These are phyloP conservation scores for Xylaria hypoxylon DNA, from an alignment of 2,329 filamentous ascomycete species.

Conservation along the genomic window DNA sequence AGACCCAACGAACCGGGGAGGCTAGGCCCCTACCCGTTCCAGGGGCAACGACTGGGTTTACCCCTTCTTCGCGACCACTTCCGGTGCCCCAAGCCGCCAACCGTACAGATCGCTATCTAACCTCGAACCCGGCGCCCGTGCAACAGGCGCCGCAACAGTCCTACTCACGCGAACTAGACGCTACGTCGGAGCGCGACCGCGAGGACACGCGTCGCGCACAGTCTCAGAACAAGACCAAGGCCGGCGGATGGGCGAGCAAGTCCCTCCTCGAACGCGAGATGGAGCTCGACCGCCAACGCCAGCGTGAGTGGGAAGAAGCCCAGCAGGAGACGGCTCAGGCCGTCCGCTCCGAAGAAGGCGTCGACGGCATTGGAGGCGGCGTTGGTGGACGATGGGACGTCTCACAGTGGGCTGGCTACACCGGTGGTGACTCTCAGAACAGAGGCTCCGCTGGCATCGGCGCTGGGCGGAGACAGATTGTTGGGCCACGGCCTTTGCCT, in stretches of 20 bases:
- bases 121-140: conserved; percentile 64
- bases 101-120: conserved; percentile 69
- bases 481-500: conserved; percentile 78
- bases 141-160: conserved; percentile 57
- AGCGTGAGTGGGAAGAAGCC: conserved; percentile 82
- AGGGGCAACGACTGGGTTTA: conserved; percentile 44
- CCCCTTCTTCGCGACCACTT: conserved; percentile 44
- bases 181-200: conserved; percentile 69
- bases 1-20: conserved; percentile 55
- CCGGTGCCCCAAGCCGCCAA: conserved; percentile 52
- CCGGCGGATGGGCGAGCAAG: conserved; percentile 73
- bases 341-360: conserved; percentile 61
- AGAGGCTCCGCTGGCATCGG: conserved; percentile 73
- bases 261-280: conserved; percentile 82
- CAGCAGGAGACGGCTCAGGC: conserved; percentile 73
- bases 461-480: conserved; percentile 78
- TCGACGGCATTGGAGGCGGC: conserved; percentile 75
- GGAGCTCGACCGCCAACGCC: conserved; percentile 81
- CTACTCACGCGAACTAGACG: conserved; percentile 67
- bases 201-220: conserved; percentile 71
- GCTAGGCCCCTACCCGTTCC: conserved; percentile 68
- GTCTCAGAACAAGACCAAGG: conserved; percentile 70
- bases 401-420: conserved; percentile 79
- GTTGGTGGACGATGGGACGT: conserved; percentile 79
- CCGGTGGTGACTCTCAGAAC: conserved; percentile 81